phyloP scores from a whole-genome alignment of 2,329 filamentous ascomycete species.

The Fusarium sp. region DNA sequence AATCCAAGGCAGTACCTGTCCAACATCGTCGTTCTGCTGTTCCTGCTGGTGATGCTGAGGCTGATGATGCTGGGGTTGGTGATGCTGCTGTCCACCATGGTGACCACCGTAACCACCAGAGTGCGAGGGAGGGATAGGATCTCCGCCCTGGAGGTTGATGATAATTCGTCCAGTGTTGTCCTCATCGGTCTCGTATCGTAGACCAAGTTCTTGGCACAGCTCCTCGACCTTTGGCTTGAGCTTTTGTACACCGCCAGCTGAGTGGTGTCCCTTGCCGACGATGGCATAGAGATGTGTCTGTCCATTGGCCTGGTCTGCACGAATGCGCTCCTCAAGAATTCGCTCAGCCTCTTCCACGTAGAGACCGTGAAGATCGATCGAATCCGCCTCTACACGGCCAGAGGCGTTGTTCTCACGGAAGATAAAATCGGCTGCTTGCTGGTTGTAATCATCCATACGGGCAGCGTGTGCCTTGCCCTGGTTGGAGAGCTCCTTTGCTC shows the following conservation, averaged over 20 bases:
- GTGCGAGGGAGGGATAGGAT: slow-evolving; percentile 64
- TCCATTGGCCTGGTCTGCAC: slow-evolving; percentile 77
- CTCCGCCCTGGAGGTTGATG: slow-evolving; percentile 83
- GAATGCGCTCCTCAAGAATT: slow-evolving; percentile 87
- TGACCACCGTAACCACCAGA: slow-evolving; percentile 52
- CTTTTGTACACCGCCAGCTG: slow-evolving; percentile 83
- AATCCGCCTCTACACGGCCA: slow-evolving; percentile 80
- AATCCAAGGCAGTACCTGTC: slow-evolving; percentile 69
- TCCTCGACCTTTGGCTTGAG: slow-evolving; percentile 95
- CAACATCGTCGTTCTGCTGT: slow-evolving; percentile 63
- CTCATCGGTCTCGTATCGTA: slow-evolving; percentile 89
- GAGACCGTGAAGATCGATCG: slow-evolving; percentile 93
- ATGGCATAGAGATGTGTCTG: slow-evolving; percentile 93
- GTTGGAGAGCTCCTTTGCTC: slow-evolving; percentile 85
- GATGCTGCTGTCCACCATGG: slow-evolving; percentile 56
- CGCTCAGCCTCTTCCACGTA: slow-evolving; percentile 95
- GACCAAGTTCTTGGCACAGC: slow-evolving; percentile 83
- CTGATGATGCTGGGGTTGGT: slow-evolving; percentile 59
- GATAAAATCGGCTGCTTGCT: slow-evolving; percentile 91
- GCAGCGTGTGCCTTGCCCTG: slow-evolving; percentile 87
- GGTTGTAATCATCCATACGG: slow-evolving; percentile 89
- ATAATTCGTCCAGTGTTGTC: slow-evolving; percentile 91
- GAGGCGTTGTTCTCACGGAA: slow-evolving; percentile 93
- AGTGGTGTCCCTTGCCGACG: slow-evolving; percentile 95
- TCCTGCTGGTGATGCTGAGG: slow-evolving; percentile 60